phyloP scores from a whole-genome alignment of 441 rosid genomes.

The Dalechampia spathulata region DNA sequence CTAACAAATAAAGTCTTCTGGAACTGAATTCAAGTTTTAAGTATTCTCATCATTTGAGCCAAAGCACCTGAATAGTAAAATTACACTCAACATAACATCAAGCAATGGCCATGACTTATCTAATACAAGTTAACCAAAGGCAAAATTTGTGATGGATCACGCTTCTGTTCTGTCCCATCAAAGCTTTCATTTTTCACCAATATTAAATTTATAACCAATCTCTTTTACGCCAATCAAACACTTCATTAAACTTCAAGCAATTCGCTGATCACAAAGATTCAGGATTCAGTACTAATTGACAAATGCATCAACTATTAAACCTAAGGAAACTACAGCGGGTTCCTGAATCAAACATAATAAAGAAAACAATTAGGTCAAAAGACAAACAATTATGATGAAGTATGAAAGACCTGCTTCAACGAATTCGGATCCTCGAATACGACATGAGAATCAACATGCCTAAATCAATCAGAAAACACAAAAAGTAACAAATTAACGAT shows the following conservation, averaged over 20 bases:
- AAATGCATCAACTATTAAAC: too few species aligned
- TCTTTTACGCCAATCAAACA: too few species aligned
- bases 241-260: too few species aligned
- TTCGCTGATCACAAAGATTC: too few species aligned
- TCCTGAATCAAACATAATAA: too few species aligned
- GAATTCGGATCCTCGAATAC: conserved; percentile 82
- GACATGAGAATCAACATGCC: conserved; percentile 53
- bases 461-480: conserved; percentile 8
- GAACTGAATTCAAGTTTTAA: neutral
- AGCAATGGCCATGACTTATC: too few species aligned
- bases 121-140: too few species aligned
- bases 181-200: neutral
- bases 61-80: neutral
- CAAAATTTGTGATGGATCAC: too few species aligned
- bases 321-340: too few species aligned
- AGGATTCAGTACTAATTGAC: too few species aligned
- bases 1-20: too few species aligned
- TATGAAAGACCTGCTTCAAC: conserved; percentile 42
- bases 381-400: neutral
- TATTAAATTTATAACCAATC: too few species aligned
- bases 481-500: neutral
- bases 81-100: neutral
- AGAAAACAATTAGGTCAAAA: neutral
- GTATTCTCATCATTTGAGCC: neutral
- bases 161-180: neutral